phyloP scores from a whole-genome alignment of 129 eudicot genomes.

The Ambrosia trifida region DNA sequence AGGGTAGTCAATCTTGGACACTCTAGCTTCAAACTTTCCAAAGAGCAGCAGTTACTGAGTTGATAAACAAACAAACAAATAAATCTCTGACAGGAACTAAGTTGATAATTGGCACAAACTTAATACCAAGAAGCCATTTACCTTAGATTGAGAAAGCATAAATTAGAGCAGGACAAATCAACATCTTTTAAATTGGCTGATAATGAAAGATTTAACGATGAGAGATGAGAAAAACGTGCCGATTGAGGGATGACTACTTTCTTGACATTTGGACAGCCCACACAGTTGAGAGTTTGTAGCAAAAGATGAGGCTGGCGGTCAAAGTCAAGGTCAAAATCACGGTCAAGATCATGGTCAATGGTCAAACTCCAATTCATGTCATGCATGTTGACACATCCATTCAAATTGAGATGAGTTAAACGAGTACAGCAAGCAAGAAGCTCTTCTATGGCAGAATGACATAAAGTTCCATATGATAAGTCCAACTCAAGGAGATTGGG shows the following conservation, averaged over 20 bases:
- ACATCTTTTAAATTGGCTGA: constrained; percentile 87
- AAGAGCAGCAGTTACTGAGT: constrained; percentile 82
- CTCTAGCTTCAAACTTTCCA: constrained; percentile 81
- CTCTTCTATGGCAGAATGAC: constrained; percentile 87
- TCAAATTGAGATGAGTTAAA: constrained; percentile 85
- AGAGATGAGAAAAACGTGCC: constrained; percentile 56
- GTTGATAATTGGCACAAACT: not conserved
- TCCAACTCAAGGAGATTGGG: constrained; percentile 81
- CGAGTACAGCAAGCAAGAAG: constrained; percentile 83
- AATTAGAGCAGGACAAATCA: constrained; percentile 65
- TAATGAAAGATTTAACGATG: constrained; percentile 79
- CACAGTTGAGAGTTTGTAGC: constrained; percentile 81
- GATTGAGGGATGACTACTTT: constrained; percentile 65
- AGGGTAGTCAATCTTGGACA: constrained; percentile 89
- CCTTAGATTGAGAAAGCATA: constrained; percentile 91
- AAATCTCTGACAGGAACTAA: no score
- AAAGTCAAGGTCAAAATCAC: no score
- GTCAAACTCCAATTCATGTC: constrained; percentile 75
- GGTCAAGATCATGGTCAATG: no score
- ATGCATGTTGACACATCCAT: constrained; percentile 90
- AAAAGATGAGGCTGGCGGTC: constrained; percentile 36
- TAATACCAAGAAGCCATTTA: constrained; percentile 15
- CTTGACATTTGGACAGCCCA: constrained; percentile 85
- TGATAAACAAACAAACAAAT: constrained; percentile 15
- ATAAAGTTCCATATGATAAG: constrained; percentile 82